Percentiles rank a stretch among this genome's conserved stretches.
These are phyloP conservation scores for Arctostaphylos glauca DNA, from an alignment of 148 eudicot species.

Conservation along the genomic window DNA sequence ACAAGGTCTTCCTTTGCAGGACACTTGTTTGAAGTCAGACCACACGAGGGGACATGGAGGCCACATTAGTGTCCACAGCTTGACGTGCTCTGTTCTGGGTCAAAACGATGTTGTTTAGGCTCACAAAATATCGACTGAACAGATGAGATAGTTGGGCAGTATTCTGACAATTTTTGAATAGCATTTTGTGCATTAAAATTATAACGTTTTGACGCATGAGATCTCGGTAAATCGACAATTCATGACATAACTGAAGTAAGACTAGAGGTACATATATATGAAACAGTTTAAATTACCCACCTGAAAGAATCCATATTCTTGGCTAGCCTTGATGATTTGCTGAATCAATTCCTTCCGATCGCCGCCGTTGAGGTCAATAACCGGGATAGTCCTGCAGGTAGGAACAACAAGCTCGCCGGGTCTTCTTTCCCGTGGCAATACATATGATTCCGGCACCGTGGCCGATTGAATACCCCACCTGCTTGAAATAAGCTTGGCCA, in stretches of 20 bases:
- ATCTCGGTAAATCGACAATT: neutral
- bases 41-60: too few relatives aligned
- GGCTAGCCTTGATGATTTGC: conserved; percentile 18
- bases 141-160: too few relatives aligned
- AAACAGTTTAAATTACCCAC: neutral
- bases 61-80: too few relatives aligned
- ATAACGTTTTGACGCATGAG: too few relatives aligned
- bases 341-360: neutral
- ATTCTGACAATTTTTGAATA: too few relatives aligned
- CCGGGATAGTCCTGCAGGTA: conserved; percentile 1
- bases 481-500: neutral
- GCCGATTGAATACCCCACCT: neutral
- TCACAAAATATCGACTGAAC: too few relatives aligned
- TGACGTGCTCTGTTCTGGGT: too few relatives aligned
- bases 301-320: conserved; percentile 27
- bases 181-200: too few relatives aligned
- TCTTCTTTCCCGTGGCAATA: conserved; percentile 4
- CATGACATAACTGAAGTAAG: neutral
- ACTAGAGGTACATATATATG: too few relatives aligned
- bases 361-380: neutral
- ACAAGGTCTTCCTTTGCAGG: too few relatives aligned
- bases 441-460: conserved; percentile 2
- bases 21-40: too few relatives aligned
- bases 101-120: too few relatives aligned
- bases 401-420: conserved; percentile 12